Evolutionary conservation across 164 flowering plant genomes (phyloP).

Genomic region (Magnolia changhungtana): DNA sequence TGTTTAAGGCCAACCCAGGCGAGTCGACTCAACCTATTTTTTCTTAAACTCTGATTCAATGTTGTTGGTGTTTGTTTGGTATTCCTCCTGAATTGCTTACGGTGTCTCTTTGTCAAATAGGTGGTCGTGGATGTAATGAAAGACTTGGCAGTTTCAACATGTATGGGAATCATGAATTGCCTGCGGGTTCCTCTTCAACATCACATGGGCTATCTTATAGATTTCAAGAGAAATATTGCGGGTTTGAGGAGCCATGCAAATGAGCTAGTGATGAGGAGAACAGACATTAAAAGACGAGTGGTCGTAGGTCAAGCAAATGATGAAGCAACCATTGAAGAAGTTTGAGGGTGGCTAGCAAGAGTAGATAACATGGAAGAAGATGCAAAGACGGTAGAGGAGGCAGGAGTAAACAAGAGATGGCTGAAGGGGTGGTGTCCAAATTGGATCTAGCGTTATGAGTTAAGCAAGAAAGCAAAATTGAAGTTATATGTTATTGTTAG

Average conservation of each 20-base stretch:
- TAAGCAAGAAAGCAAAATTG: slow-evolving; percentile 1
- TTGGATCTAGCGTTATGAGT: not conserved
- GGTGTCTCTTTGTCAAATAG: not conserved
- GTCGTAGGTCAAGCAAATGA: not conserved
- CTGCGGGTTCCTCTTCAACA: not conserved
- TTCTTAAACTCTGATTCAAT: no score
- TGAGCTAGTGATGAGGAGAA: not conserved
- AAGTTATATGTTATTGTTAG: not conserved
- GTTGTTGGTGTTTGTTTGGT: no score
- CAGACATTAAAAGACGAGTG: not conserved
- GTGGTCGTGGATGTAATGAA: not conserved
- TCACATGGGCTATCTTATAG: not conserved
- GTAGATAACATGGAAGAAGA: not conserved
- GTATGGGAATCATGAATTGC: not conserved
- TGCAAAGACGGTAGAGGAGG: not conserved
- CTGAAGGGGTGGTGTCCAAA: not conserved
- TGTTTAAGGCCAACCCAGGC: no score
- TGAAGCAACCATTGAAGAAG: not conserved
- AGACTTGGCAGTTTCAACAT: not conserved
- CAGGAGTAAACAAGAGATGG: not conserved
- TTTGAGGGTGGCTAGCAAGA: not conserved
- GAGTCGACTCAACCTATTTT: no score
- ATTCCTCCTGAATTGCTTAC: no score
- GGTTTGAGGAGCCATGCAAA: not conserved
- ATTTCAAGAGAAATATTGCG: not conserved